Evolutionary conservation across 2,329 filamentous ascomycete species (phyloP).

Genomic region (Alternaria incomplexa): DNA sequence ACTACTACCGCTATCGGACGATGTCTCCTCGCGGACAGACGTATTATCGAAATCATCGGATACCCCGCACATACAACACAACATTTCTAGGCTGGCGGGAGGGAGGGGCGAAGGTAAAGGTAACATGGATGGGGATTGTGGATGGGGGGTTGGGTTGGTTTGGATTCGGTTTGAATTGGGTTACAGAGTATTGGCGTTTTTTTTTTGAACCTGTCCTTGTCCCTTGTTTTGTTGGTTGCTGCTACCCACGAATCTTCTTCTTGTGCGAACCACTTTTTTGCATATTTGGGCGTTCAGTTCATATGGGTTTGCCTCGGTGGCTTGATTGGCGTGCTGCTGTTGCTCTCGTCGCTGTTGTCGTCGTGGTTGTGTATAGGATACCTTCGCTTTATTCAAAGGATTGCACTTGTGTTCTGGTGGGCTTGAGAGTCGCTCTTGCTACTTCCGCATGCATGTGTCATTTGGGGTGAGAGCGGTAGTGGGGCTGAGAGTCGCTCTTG

Average conservation of each 20-base stretch:
- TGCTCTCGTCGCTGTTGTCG: not conserved
- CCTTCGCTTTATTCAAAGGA: conserved; percentile 2
- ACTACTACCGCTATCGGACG: not conserved
- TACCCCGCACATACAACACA: not conserved
- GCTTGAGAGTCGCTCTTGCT: not conserved
- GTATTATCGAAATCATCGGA: not conserved
- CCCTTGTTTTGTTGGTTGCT: not conserved
- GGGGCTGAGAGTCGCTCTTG: not conserved
- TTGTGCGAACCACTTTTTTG: not conserved
- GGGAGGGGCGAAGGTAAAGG: not conserved
- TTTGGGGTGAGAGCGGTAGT: not conserved
- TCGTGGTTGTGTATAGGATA: not conserved
- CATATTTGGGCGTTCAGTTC: conserved; percentile 12
- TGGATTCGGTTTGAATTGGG: not conserved
- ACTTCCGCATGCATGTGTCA: not conserved
- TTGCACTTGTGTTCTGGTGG: not conserved
- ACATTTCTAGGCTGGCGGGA: not conserved
- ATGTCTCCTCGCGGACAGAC: not conserved
- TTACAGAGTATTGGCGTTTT: not conserved
- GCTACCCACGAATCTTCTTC: not conserved
- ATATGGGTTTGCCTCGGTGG: not conserved
- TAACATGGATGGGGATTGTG: not conserved
- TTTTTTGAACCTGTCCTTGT: not conserved
- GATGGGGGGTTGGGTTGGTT: not conserved
- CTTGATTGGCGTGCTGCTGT: not conserved